These are phyloP conservation scores for Atractiella rhizophila DNA, from an alignment of 768 basidiomycete genomes.

Conservation along the genomic window DNA sequence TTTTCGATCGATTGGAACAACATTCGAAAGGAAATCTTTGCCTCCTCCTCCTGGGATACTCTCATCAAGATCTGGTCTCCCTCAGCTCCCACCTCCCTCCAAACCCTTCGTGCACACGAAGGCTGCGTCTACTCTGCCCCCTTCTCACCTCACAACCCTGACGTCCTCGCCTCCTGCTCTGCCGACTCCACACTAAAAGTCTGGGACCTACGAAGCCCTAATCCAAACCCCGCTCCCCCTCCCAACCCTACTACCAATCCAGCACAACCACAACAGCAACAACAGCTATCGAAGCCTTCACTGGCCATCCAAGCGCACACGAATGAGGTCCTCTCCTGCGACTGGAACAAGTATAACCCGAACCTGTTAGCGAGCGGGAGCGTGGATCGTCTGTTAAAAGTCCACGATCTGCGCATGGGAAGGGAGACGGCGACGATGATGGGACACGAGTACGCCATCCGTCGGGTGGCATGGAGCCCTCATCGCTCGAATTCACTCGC, in stretches of 20 bases:
- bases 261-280: conserved; percentile 1
- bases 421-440: conserved; percentile 27
- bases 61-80: conserved; percentile 72
- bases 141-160: conserved; percentile 77
- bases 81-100: conserved; percentile 47
- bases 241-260: background rate
- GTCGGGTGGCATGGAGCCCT: conserved; percentile 53
- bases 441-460: conserved; percentile 73
- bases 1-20: conserved; percentile 93
- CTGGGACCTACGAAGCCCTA: conserved; percentile 33
- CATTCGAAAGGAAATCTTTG: conserved; percentile 61
- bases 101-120: conserved; percentile 57
- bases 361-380: conserved; percentile 50
- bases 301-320: conserved; percentile 12
- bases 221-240: background rate
- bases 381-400: conserved; percentile 46
- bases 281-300: conserved; percentile 2
- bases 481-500: conserved; percentile 19
- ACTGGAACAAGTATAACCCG: conserved; percentile 82
- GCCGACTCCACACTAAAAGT: conserved; percentile 61
- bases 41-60: conserved; percentile 78
- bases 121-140: conserved; percentile 70
- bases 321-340: conserved; percentile 46
- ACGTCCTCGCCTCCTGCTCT: conserved; percentile 55
- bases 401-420: conserved; percentile 71